Evolutionary conservation across 1,139 yeast species (phyloP).

Genomic region (Geotrichum fermentans): DNA sequence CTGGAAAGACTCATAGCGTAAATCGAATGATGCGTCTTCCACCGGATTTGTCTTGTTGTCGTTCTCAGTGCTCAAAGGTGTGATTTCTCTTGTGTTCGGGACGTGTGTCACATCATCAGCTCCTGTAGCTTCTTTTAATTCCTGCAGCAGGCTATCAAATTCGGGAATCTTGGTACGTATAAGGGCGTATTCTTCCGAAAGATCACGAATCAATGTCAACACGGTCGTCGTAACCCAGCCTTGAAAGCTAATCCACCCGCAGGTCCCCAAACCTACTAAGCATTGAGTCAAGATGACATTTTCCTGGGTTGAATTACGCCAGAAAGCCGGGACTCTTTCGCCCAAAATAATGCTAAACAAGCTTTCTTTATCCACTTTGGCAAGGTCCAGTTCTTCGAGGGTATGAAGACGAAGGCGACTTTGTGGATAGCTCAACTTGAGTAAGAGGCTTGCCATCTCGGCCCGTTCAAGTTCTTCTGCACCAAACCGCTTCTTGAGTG

Average conservation of each 20-base stretch:
- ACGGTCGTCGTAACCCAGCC: slow-evolving; percentile 15
- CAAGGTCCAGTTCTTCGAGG: not conserved
- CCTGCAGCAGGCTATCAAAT: slow-evolving; percentile 6
- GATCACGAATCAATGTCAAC: slow-evolving; percentile 5
- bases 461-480: slow-evolving; percentile 13
- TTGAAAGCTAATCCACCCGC: slow-evolving; percentile 15
- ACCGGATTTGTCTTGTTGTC: too few species aligned
- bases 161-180: slow-evolving; percentile 1
- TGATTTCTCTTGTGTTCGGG: not conserved
- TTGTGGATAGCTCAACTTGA: slow-evolving; percentile 8
- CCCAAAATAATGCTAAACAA: slow-evolving; percentile 1
- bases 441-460: not conserved
- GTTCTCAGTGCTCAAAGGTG: too few species aligned
- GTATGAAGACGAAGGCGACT: slow-evolving; percentile 1
- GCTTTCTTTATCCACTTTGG: not conserved
- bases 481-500: not conserved
- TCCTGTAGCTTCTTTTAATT: not conserved
- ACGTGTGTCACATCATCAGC: too few species aligned
- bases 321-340: slow-evolving; percentile 10
- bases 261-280: slow-evolving; percentile 13
- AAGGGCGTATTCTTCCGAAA: not conserved
- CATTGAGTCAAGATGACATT: slow-evolving; percentile 15
- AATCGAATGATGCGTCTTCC: too few species aligned
- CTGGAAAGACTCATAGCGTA: too few species aligned
- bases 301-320: slow-evolving; percentile 9